Conservation (phyloP, 441 rosid genomes). For the Eutrema salsugineum region DNA sequence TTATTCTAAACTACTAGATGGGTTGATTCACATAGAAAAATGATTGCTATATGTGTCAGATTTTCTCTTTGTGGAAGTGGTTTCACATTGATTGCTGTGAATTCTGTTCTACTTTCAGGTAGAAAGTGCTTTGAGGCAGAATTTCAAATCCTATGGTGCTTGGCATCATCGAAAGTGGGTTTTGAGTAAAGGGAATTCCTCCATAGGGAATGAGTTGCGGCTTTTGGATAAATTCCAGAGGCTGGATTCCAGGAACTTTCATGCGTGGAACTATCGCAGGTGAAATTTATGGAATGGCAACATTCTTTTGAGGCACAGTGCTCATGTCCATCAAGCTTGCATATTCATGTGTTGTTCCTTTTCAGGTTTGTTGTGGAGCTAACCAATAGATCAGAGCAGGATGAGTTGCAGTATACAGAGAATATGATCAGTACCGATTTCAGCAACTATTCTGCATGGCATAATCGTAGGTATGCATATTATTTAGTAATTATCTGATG, state of each 20-base stretch:
- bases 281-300: slow-evolving; percentile 10
- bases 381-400: slow-evolving; percentile 70
- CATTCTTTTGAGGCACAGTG: neutral
- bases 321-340: neutral
- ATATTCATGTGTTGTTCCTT: slow-evolving; percentile 4
- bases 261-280: slow-evolving; percentile 95
- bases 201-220: slow-evolving; percentile 49
- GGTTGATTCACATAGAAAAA: neutral
- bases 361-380: slow-evolving; percentile 65
- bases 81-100: neutral
- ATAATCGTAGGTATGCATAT: slow-evolving; percentile 69
- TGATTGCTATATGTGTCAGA: neutral
- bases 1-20: neutral
- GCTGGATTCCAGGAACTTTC: slow-evolving; percentile 78
- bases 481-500: neutral
- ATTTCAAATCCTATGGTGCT: slow-evolving; percentile 81
- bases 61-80: neutral
- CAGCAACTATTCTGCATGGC: slow-evolving; percentile 98
- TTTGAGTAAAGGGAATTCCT: slow-evolving; percentile 71
- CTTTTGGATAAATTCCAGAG: slow-evolving; percentile 67
- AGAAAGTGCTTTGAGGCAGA: slow-evolving; percentile 73
- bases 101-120: slow-evolving; percentile 36
- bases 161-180: slow-evolving; percentile 99
- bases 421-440: slow-evolving; percentile 57
- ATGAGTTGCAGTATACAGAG: slow-evolving; percentile 70